Evolutionary conservation across 495 filamentous ascomycete genomes (phyloP), one percentile per base, ranked within the genome.

Genomic region (Podospora pseudopauciseta): DNA sequence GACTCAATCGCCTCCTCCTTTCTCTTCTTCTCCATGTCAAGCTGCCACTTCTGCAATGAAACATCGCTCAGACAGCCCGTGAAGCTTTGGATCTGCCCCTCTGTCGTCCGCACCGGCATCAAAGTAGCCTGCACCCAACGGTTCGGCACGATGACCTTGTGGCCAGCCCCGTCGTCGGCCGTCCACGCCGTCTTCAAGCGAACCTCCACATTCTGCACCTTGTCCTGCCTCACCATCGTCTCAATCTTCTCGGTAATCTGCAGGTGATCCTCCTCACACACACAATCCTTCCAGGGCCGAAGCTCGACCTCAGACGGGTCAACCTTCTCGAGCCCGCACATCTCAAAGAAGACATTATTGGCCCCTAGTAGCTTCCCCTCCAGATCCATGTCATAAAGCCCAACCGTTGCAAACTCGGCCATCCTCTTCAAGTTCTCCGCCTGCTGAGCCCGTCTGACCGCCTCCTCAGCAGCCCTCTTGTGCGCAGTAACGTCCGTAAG

Each of bases 351-450:
- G 13, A 81, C 78, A 54, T 80, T 76, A 65, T 83, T 83, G 19
- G 80, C 80, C 1, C 77, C 75, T 9, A 82, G 68, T 39, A 83
- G 72, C 11, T 77, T 72, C 9, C 80, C 80, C 15, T 80, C 73
- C 3, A 83, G 76, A 44, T 78, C 74, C 79, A 83, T 81, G 44
- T 83, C 80, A 66, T 80, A 83, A 78, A 83, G 79, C 64, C 80
- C 80, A 26, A 83, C 80, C 2, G 80, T 83, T 4, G 80, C 80
- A 60, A 77, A 78, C 60, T 83, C 79, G 55, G 80, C 79, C 79
- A 83, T 81, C 53, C 80, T 77, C 68, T 82, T 83, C 63, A 83
- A 77, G 63, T 83, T 82, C 67, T 83, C 79, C 2, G 80, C 79
- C 65, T 83, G 79, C 66, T 82, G 80, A 7, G 80, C 80, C 11